A percentile compares a stretch with the other conserved stretches of the same genome.
These are phyloP conservation scores for Apiotrichum akiyoshidainum DNA, from an alignment of 1,284 basidiomycete species.

Conservation along the genomic window DNA sequence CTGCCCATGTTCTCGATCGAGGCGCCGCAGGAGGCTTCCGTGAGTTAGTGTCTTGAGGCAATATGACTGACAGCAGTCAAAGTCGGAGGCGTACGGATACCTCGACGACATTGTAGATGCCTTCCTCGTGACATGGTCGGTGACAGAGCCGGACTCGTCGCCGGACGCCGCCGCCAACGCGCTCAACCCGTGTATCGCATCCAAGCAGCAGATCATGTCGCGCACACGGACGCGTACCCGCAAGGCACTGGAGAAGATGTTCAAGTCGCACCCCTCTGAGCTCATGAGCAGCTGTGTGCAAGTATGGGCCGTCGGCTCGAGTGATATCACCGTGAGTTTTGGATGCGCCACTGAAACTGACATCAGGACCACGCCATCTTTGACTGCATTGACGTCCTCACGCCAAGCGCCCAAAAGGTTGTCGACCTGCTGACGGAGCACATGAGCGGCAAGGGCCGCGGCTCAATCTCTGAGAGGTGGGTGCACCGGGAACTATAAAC, in stretches of 20 bases:
- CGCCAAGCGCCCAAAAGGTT: slow-evolving; percentile 79
- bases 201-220: slow-evolving; percentile 43
- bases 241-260: slow-evolving; percentile 79
- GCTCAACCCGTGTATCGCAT: neutral
- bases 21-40: slow-evolving; percentile 31
- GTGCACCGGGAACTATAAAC: slow-evolving; percentile 57
- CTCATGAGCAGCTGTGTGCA: slow-evolving; percentile 62
- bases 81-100: slow-evolving; percentile 27
- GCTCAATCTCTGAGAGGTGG: slow-evolving; percentile 57
- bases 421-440: slow-evolving; percentile 86
- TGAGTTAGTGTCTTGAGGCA: slow-evolving; percentile 12
- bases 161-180: neutral
- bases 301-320: slow-evolving; percentile 35
- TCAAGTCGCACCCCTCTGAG: slow-evolving; percentile 72
- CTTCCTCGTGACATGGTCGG: slow-evolving; percentile 39
- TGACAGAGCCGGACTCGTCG: slow-evolving; percentile 14
- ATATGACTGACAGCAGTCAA: slow-evolving; percentile 14
- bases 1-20: slow-evolving; percentile 51
- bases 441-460: slow-evolving; percentile 51
- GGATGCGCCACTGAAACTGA: neutral
- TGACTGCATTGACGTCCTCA: slow-evolving; percentile 76
- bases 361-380: slow-evolving; percentile 59
- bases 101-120: slow-evolving; percentile 40
- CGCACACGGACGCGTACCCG: slow-evolving; percentile 60
- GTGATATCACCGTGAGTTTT: slow-evolving; percentile 29